Conservation (phyloP, 164 flowering plant species). For the Umbellularia californica region DNA sequence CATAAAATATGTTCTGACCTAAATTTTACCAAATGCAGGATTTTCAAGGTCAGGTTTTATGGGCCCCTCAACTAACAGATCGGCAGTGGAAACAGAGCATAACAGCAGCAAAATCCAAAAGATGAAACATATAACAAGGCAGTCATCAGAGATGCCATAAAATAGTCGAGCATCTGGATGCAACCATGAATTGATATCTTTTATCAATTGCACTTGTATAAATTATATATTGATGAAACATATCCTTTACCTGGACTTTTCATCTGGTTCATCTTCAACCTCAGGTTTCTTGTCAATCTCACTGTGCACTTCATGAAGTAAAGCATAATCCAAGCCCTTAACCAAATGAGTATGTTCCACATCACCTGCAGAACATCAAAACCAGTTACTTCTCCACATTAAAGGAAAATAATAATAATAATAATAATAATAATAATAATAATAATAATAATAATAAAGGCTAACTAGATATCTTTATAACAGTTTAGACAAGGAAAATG, state of each 20-base stretch:
- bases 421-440: too few relatives aligned
- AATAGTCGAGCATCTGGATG: neutral
- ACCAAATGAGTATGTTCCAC: constrained; percentile 98
- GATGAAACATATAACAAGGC: neutral
- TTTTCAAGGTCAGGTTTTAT: too few relatives aligned
- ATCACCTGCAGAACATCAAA: constrained; percentile 53
- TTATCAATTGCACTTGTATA: neutral
- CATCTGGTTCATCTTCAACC: constrained; percentile 61
- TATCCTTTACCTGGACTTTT: constrained; percentile 53
- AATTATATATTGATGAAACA: neutral
- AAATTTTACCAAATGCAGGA: too few relatives aligned
- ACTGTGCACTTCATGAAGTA: constrained; percentile 84
- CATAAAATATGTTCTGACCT: too few relatives aligned
- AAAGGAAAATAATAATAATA: too few relatives aligned
- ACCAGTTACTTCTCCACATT: too few relatives aligned
- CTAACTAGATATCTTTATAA: too few relatives aligned
- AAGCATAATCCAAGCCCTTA: constrained; percentile 95
- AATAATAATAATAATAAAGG: too few relatives aligned
- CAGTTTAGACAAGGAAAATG: too few relatives aligned
- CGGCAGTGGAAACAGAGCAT: neutral
- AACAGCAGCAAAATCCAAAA: neutral
- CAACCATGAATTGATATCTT: too few relatives aligned
- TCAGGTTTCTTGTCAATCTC: constrained; percentile 97
- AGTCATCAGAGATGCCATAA: neutral
- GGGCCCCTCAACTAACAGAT: too few relatives aligned